Evolutionary conservation across 2,329 filamentous ascomycete genomes (phyloP), one percentile per base, ranked within the genome.

Genomic region (Alternaria ethzedia): DNA sequence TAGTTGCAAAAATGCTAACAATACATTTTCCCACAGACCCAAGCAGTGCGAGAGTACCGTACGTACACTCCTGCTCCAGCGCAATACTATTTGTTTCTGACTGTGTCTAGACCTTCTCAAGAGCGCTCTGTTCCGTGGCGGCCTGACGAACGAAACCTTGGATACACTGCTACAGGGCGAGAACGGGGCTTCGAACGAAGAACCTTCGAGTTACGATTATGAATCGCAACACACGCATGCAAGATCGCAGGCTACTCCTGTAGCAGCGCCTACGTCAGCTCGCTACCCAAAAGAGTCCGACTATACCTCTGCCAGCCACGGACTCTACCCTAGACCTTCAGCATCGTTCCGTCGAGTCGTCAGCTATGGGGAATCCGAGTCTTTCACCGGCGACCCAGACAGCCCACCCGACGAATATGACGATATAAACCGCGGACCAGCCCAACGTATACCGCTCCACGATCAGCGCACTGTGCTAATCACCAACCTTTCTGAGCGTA

Each of bases 391-490:
- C 9, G 69, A 49, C 21, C 36, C 21, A 21, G 46, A 47, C 17
- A 57, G 45, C 3, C 36, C 28, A 41, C 50, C 28, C 51, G 67
- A 75, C 11, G 66, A 69, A 3, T 41, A 64, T 9, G 54, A 65
- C 3, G 44, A 59, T 21, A 45, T 57, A 8, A 57, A 50, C 11
- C 59, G 57, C 15, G 56, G 50, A 13, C 17, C 7, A 13, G 10
- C n/a, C n/a, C 64, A 32, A 26, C 69, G 63, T 9, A 59, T 78
- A 23, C 73, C 75, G 0, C 43, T 69, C n/a, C 67, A 75, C 26
- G 73, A 70, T 66, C 79, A 82, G 67, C 85, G 91, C 52, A 91
- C 90, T 0, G 67, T 96, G 21, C 80, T 87, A 21, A 81, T 95
- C 54, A 81, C 80, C 36, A 89, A 90, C 61, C 83, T 96, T 1